Percentiles rank a stretch among this genome's conserved stretches.
Conservation (phyloP, 352 stramenopile genomes). For the Phytophthora tubulina region DNA sequence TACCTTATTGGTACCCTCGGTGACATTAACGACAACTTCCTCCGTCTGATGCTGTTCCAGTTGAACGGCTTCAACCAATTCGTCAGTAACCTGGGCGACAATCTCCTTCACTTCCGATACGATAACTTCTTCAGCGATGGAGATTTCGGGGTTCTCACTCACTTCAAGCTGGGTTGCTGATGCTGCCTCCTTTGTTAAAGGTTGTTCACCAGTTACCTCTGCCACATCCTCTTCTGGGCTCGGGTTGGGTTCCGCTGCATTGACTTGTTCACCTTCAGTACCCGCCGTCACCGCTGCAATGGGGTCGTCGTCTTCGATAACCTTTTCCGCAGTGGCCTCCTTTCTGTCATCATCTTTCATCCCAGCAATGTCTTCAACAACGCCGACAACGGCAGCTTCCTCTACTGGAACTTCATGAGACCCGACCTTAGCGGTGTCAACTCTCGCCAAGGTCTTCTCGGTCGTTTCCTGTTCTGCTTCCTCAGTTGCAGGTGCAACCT, state of each 20-base stretch:
- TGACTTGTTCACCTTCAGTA: slow-evolving; percentile 15
- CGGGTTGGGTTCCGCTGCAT: background rate
- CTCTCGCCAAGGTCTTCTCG: background rate
- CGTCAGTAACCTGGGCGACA: slow-evolving; percentile 20
- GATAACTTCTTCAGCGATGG: background rate
- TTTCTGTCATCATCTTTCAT: slow-evolving; percentile 2
- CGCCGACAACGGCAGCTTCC: background rate
- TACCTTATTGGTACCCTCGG: too few species aligned
- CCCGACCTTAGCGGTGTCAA: background rate
- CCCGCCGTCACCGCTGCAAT: background rate
- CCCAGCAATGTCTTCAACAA: background rate
- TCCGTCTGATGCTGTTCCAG: background rate
- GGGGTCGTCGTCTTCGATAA: background rate
- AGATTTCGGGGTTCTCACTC: background rate
- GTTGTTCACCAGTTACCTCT: background rate
- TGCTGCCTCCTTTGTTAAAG: background rate
- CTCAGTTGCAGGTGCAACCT: background rate
- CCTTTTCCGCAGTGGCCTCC: slow-evolving; percentile 10
- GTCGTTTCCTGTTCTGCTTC: background rate
- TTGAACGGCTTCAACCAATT: slow-evolving; percentile 24
- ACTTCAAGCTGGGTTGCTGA: background rate
- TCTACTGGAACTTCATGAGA: background rate
- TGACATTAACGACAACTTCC: background rate
- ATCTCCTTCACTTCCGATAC: background rate
- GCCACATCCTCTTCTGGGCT: slow-evolving; percentile 1